A percentile compares a stretch with the other conserved stretches of the same genome.
Conservation (phyloP, 2,329 filamentous ascomycete species). For the Furcasterigmium furcatum region DNA sequence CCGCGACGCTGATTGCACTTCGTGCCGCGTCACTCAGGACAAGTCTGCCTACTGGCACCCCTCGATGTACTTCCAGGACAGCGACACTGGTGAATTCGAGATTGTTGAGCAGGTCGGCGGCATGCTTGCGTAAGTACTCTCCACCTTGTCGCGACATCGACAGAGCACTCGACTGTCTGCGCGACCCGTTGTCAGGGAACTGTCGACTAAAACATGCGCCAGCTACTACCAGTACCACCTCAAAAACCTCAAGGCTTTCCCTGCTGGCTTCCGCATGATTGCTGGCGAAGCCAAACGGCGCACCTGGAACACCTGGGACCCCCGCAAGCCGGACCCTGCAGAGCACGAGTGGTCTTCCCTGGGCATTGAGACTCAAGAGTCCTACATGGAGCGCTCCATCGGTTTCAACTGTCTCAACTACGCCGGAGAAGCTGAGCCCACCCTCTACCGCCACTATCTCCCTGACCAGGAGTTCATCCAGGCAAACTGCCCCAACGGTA, state of each 20-base stretch:
- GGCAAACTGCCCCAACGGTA: slow-evolving; percentile 73
- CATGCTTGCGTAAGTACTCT: slow-evolving; percentile 83
- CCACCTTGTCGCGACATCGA: too few relatives aligned
- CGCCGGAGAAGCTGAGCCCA: slow-evolving; percentile 57
- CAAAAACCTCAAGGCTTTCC: slow-evolving; percentile 69
- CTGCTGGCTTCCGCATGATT: slow-evolving; percentile 76
- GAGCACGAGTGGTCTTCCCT: slow-evolving; percentile 68
- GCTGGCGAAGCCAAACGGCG: slow-evolving; percentile 68
- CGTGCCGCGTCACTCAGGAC: slow-evolving; percentile 76
- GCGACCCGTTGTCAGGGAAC: neutral
- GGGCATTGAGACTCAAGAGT: slow-evolving; percentile 62
- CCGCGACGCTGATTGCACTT: slow-evolving; percentile 65
- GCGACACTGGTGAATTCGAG: slow-evolving; percentile 59
- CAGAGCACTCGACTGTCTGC: too few relatives aligned
- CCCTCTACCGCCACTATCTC: slow-evolving; percentile 77
- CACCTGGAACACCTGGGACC: slow-evolving; percentile 67
- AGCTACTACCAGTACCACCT: slow-evolving; percentile 82
- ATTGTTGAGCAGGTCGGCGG: slow-evolving; percentile 74
- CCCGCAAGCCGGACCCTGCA: slow-evolving; percentile 57
- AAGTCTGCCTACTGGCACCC: slow-evolving; percentile 89
- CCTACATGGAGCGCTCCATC: slow-evolving; percentile 74
- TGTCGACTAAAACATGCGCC: neutral
- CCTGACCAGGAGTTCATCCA: slow-evolving; percentile 80
- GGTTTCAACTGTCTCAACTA: slow-evolving; percentile 98
- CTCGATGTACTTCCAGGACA: slow-evolving; percentile 71